Evolutionary conservation across 228 moss, liverwort and hornwort genomes (phyloP).

Genomic region (Sphagnum magellanicum): DNA sequence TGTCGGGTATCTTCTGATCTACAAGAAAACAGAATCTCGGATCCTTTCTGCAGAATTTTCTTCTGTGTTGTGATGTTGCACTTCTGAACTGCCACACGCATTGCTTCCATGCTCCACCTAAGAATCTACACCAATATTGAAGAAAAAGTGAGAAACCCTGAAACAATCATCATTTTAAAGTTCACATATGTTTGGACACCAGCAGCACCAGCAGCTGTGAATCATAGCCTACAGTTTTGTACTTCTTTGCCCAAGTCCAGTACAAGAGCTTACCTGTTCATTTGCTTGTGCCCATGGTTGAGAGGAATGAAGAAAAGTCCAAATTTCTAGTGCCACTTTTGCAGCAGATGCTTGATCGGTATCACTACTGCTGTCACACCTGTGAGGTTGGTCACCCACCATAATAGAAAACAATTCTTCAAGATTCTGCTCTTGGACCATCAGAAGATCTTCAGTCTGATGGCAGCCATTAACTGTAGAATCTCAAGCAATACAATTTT

Average conservation of each 20-base stretch:
- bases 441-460: too few relatives aligned
- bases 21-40: conserved; percentile 5
- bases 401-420: too few relatives aligned
- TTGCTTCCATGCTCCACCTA: conserved; percentile 35
- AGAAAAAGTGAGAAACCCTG: neutral
- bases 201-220: too few relatives aligned
- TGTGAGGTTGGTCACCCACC: conserved; percentile 7
- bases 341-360: conserved; percentile 40
- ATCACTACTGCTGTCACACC: conserved; percentile 42
- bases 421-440: too few relatives aligned
- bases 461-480: too few relatives aligned
- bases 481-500: too few relatives aligned
- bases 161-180: too few relatives aligned
- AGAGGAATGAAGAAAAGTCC: conserved; percentile 14
- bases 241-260: neutral
- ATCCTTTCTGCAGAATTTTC: conserved; percentile 31
- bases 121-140: conserved; percentile 20
- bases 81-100: conserved; percentile 47
- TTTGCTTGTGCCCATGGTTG: conserved; percentile 11
- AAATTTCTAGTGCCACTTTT: conserved; percentile 41
- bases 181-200: too few relatives aligned
- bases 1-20: neutral
- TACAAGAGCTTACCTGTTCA: conserved; percentile 34
- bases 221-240: too few relatives aligned
- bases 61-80: conserved; percentile 37